Evolutionary conservation across 192 early-diverging fungal species (phyloP).

Genomic region (Coemansia sp.): DNA sequence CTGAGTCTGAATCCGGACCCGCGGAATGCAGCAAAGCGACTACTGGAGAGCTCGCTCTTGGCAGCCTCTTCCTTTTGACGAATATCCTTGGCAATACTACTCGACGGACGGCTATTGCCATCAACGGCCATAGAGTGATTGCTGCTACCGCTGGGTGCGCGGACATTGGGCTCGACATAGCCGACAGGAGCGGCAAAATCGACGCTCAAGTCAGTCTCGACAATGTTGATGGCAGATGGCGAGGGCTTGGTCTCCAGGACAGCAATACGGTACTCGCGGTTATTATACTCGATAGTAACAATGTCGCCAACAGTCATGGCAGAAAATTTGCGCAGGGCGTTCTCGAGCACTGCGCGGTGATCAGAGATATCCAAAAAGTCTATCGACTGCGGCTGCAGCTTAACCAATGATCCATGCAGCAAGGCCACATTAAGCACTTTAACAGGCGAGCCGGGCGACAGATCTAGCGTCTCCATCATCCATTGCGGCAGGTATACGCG

Average conservation of each 20-base stretch:
- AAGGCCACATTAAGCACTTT: slow-evolving; percentile 78
- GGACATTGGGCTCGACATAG: slow-evolving; percentile 80
- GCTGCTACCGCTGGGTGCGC: slow-evolving; percentile 22
- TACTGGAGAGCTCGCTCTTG: slow-evolving; percentile 24
- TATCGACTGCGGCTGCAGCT: slow-evolving; percentile 95
- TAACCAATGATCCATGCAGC: slow-evolving; percentile 85
- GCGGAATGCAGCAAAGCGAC: slow-evolving; percentile 21
- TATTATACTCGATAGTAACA: slow-evolving; percentile 92
- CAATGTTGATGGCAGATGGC: slow-evolving; percentile 83
- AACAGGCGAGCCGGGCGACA: slow-evolving; percentile 77
- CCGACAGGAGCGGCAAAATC: slow-evolving; percentile 97
- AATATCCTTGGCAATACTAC: slow-evolving; percentile 50
- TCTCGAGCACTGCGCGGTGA: slow-evolving; percentile 96
- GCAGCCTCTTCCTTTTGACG: slow-evolving; percentile 28
- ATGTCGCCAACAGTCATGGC: slow-evolving; percentile 91
- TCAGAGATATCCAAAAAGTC: slow-evolving; percentile 98
- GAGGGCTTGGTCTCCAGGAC: slow-evolving; percentile 89
- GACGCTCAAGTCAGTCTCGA: slow-evolving; percentile 97
- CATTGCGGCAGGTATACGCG: slow-evolving; percentile 94
- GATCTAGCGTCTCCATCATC: slow-evolving; percentile 92
- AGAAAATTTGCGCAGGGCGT: slow-evolving; percentile 87
- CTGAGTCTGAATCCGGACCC: slow-evolving; percentile 20
- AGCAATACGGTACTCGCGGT: slow-evolving; percentile 80
- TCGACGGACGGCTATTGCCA: slow-evolving; percentile 31
- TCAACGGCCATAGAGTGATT: slow-evolving; percentile 1